phyloP scores from a whole-genome alignment of 805 yeast genomes.

The Wickerhamiella azymoides region DNA sequence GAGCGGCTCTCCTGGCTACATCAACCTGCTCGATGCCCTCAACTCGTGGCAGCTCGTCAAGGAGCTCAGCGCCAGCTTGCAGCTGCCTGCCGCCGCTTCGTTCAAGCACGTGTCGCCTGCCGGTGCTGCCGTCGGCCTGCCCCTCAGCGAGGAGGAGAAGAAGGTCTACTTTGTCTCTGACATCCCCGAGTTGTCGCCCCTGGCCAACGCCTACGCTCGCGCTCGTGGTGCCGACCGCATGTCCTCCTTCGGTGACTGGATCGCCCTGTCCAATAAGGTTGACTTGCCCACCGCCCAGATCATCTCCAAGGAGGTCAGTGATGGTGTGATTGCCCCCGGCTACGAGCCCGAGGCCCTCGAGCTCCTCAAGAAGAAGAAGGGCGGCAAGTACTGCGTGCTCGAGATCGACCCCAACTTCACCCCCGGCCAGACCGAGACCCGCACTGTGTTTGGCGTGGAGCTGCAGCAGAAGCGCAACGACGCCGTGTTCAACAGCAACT shows the following conservation, averaged over 20 bases:
- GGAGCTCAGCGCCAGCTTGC: slow-evolving; percentile 86
- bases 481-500: slow-evolving; percentile 79
- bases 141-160: slow-evolving; percentile 81
- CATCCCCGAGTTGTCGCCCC: slow-evolving; percentile 87
- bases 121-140: slow-evolving; percentile 95
- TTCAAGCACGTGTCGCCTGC: slow-evolving; percentile 99
- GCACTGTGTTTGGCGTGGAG: slow-evolving; percentile 93
- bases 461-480: slow-evolving; percentile 96
- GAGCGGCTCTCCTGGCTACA: slow-evolving; percentile 94
- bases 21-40: slow-evolving; percentile 88
- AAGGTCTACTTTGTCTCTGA: slow-evolving; percentile 90
- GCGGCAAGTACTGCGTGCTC: slow-evolving; percentile 91
- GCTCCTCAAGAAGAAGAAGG: slow-evolving; percentile 80
- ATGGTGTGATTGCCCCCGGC: slow-evolving; percentile 98
- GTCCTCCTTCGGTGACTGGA: slow-evolving; percentile 98
- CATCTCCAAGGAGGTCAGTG: slow-evolving; percentile 93
- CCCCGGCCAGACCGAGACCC: slow-evolving; percentile 69
- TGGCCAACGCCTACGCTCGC: slow-evolving; percentile 96
- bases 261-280: slow-evolving; percentile 91
- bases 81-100: slow-evolving; percentile 96
- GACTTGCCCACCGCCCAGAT: slow-evolving; percentile 94
- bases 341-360: slow-evolving; percentile 84
- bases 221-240: slow-evolving; percentile 99
- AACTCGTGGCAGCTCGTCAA: slow-evolving; percentile 98
- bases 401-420: slow-evolving; percentile 91